Evolutionary conservation across 495 filamentous ascomycete species (phyloP).

Genomic region (Neurospora tetraspora): DNA sequence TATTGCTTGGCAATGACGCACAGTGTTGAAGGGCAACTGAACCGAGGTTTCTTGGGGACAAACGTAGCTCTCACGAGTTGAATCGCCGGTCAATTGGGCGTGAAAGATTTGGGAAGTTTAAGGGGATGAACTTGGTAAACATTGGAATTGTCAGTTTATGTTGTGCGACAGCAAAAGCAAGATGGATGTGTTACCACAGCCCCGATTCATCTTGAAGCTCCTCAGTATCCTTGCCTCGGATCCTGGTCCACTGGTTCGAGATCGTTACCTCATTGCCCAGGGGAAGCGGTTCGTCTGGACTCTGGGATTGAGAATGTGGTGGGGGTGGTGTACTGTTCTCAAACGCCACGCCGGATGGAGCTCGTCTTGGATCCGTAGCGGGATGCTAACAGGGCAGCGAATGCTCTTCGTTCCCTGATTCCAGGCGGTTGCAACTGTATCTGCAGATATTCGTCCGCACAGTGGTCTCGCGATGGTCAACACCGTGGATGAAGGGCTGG

Average conservation of each 20-base stretch:
- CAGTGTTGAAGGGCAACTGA: background rate
- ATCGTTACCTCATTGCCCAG: background rate
- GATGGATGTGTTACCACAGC: background rate
- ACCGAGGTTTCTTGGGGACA: background rate
- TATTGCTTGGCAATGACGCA: background rate
- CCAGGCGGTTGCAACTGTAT: background rate
- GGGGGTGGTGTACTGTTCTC: background rate
- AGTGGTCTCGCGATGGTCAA: background rate
- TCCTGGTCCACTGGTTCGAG: background rate
- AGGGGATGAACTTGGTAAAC: background rate
- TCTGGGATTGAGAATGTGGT: background rate
- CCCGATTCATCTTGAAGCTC: background rate
- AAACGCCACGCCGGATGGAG: background rate
- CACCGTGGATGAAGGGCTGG: background rate
- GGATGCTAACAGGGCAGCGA: background rate
- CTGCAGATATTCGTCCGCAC: background rate
- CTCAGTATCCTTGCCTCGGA: background rate
- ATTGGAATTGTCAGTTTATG: background rate
- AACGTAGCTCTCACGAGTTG: background rate
- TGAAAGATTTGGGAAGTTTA: no score
- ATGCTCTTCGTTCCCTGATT: background rate
- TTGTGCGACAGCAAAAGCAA: background rate
- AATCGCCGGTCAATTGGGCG: background rate
- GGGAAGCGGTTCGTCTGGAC: background rate
- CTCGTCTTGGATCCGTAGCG: background rate